Evolutionary conservation across 768 basidiomycete species (phyloP), one percentile per base, ranked within the genome.

Genomic region (Amanita molliuscula): DNA sequence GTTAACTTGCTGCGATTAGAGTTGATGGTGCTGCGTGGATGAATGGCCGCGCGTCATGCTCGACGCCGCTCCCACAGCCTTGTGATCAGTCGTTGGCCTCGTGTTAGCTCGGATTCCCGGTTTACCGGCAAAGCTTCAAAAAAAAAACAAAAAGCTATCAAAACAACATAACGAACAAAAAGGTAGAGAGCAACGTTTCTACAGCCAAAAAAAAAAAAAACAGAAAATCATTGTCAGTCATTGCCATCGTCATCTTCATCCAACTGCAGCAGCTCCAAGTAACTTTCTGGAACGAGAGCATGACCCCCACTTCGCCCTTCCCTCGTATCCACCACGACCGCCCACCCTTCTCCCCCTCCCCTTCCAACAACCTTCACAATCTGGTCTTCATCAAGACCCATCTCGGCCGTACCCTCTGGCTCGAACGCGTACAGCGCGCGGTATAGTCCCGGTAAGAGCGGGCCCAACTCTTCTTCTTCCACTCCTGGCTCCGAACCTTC

Each of bases 331-430:
- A 78, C 71, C 1, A 80, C 87, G 7, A 89, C 80, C 0, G 84
- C 87, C 88, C 87, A 88, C 0, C 87, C 87, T 2, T 83, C 81
- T 0, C 85, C 85, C 0, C 87, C 86, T 3, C 87, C 85, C 43
- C 85, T 59, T 8, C 86, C 86, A 3, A 88, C 63, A 23, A 89
- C 85, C 2, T 71, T 69, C 11, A 92, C 81, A 42, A 85, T 55
- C 66, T 91, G 85, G 41, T 82, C 89, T 63, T 88, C 85, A 55
- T 73, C 77, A 48, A 92, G 65, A 38, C 70, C 71, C 86, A 91
- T 88, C 77, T 93, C 90, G 29, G 86, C 84, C 15, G 78, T 79
- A 1, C 87, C 83, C 57, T 90, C 86, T 0, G 86, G 84, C 53
- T 82, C 80, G 54, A 93, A 91, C 3, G 79, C 72, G 54, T 84